phyloP scores from a whole-genome alignment of 768 basidiomycete genomes.

The Naganishia onofrii region DNA sequence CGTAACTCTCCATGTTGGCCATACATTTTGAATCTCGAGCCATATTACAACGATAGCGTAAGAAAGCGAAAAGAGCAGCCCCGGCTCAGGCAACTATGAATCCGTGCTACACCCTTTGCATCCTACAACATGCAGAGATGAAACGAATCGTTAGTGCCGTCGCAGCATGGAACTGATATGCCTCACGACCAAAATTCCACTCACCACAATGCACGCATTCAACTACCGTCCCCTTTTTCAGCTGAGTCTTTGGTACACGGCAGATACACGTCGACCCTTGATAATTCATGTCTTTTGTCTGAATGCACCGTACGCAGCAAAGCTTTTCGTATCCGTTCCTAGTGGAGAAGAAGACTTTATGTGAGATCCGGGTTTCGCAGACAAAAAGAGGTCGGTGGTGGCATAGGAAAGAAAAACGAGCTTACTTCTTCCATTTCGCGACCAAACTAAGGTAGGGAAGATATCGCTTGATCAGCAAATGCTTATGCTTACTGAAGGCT shows the following conservation, averaged over 20 bases:
- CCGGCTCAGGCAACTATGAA: not conserved
- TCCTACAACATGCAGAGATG: not conserved
- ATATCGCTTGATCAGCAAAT: not conserved
- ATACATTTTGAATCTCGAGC: not conserved
- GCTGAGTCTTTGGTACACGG: constrained; percentile 89
- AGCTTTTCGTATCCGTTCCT: constrained; percentile 86
- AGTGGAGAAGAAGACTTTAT: not conserved
- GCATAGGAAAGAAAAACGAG: not conserved
- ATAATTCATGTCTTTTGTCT: constrained; percentile 98
- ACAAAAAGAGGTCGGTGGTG: not conserved
- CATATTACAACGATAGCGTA: constrained; percentile 12
- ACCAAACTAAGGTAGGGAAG: constrained; percentile 63
- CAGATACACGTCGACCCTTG: constrained; percentile 98
- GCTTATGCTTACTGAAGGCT: not conserved
- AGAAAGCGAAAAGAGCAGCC: not conserved
- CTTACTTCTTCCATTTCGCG: constrained; percentile 97
- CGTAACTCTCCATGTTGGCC: not conserved
- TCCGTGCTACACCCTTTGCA: constrained; percentile 21
- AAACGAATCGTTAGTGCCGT: not conserved
- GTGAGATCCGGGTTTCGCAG: not conserved
- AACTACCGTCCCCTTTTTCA: constrained; percentile 83
- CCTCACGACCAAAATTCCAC: constrained; percentile 52
- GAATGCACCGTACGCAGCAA: constrained; percentile 94
- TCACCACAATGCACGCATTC: constrained; percentile 96
- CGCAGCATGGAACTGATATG: not conserved